Conservation (phyloP, 805 yeast genomes). For the Monosporozyma unispora region DNA sequence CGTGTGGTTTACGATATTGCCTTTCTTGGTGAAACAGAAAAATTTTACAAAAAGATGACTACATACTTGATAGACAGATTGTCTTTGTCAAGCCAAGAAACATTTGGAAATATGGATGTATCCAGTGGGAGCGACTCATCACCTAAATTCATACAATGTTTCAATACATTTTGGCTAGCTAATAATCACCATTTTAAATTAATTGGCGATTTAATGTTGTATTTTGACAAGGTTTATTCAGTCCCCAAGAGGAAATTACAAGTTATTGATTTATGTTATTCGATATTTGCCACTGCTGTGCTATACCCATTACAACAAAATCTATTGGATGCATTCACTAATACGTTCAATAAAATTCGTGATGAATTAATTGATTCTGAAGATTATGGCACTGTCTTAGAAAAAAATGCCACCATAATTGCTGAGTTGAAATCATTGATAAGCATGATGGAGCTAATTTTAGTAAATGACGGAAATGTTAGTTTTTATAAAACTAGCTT, state of each 20-base stretch:
- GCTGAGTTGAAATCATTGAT: conserved; percentile 52
- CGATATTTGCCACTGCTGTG: conserved; percentile 52
- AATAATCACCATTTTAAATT: conserved; percentile 51
- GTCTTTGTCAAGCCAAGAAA: neutral
- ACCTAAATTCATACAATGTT: neutral
- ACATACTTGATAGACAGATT: conserved; percentile 10
- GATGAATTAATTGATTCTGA: neutral
- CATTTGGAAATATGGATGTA: neutral
- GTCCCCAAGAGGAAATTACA: conserved; percentile 55
- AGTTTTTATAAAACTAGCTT: conserved; percentile 55
- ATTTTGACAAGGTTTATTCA: conserved; percentile 77
- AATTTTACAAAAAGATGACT: conserved; percentile 9
- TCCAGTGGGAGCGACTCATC: neutral
- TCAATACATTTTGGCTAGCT: conserved; percentile 5
- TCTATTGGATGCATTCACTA: conserved; percentile 41
- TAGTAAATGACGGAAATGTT: conserved; percentile 49
- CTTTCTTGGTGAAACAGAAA: conserved; percentile 26
- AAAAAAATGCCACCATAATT: conserved; percentile 11
- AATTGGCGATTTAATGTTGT: conserved; percentile 78
- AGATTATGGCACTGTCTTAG: neutral
- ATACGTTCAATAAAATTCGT: conserved; percentile 23
- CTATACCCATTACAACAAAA: conserved; percentile 41
- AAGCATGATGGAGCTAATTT: conserved; percentile 51
- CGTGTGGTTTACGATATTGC: conserved; percentile 72
- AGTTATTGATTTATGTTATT: conserved; percentile 66